Conservation (phyloP, 352 stramenopile genomes). For the Blastocystis sp. region DNA sequence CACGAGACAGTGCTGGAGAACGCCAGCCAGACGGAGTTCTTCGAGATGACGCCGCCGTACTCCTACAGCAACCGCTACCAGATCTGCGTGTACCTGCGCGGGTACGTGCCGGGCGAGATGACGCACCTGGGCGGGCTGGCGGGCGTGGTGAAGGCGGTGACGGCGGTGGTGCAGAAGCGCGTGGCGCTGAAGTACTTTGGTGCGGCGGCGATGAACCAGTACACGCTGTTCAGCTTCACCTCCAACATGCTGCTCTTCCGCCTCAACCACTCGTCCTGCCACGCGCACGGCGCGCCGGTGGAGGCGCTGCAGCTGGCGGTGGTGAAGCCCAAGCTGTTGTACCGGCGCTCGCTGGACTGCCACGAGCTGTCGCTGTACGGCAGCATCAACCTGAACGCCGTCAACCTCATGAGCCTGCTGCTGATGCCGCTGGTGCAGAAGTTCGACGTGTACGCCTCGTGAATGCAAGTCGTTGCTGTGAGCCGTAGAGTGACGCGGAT, state of each 20-base stretch:
- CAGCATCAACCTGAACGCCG: conserved; percentile 40
- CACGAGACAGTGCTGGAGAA: not conserved
- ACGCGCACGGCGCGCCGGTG: not conserved
- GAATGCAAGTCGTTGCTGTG: not conserved
- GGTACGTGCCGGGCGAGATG: not conserved
- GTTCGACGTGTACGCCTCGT: conserved; percentile 49
- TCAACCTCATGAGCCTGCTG: conserved; percentile 57
- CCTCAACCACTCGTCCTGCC: conserved; percentile 30
- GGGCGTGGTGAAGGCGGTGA: not conserved
- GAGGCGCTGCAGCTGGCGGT: conserved; percentile 18
- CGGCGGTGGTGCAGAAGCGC: not conserved
- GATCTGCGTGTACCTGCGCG: conserved; percentile 40
- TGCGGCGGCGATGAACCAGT: conserved; percentile 24
- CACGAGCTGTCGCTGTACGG: conserved; percentile 36
- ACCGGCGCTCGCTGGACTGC: conserved; percentile 13
- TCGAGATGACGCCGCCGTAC: conserved; percentile 56
- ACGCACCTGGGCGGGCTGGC: not conserved
- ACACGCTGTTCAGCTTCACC: conserved; percentile 10
- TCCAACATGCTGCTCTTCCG: conserved; percentile 48
- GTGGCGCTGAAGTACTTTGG: conserved; percentile 31
- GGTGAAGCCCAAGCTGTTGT: conserved; percentile 47
- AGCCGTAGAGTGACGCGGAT: conserved; percentile 14
- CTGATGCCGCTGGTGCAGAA: conserved; percentile 56
- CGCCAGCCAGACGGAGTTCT: conserved; percentile 21
- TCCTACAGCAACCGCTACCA: conserved; percentile 52